Base-by-base conservation (phyloP, 139 green algal genomes). In the Chlamydomonas schloesseri region DNA sequence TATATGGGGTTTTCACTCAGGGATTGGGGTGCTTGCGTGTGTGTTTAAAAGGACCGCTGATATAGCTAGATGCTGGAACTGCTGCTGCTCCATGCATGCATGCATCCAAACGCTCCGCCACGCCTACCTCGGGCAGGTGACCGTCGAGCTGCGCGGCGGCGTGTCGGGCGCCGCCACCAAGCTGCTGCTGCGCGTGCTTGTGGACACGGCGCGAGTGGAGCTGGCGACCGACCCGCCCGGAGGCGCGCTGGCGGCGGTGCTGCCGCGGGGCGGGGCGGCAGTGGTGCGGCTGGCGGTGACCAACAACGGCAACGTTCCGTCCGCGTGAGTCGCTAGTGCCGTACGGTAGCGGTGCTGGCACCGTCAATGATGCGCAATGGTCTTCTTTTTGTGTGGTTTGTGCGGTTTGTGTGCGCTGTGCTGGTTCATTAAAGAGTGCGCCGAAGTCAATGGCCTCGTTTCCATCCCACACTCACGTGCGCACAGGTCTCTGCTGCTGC, bases 231-330 rank as follows among this genome's bases (percentile, higher is more conserved):
- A 81, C 20, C 74, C 74, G 10, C 26, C 28, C n/a, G 23, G 21
- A 3, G 74, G 74, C 18, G 31, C 34, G 15, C 55, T 81, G 31
- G 3, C 55, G 2, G 74, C 31, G 74, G 55, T 81, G 74, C 74
- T 81, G 53, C 31, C 55, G 34, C 74, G 55, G 9, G 55, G 74
- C 14, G 74, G 55, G 9, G 55, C 31, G 6, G 57, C 55, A 2
- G 37, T n/a, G 9, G 15, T 81, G 57, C 31, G 18, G 8, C 29
- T 81, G 21, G 31, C 31, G 17, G 68, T 81, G 3, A 34, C 15
- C 8, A 81, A 81, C 74, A 70, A 70, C 10, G 74, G 74, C 55
- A 81, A 81, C 74, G 28, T 81, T 9, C 20, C 74, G 3, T 71
- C 74, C 1, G 74, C 53, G 74, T 81, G n/a, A 55, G 74, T 31